A percentile compares a stretch with the other conserved stretches of the same genome.
Conservation (phyloP, 202 grass and related monocot genomes). For the Setaria italica region DNA sequence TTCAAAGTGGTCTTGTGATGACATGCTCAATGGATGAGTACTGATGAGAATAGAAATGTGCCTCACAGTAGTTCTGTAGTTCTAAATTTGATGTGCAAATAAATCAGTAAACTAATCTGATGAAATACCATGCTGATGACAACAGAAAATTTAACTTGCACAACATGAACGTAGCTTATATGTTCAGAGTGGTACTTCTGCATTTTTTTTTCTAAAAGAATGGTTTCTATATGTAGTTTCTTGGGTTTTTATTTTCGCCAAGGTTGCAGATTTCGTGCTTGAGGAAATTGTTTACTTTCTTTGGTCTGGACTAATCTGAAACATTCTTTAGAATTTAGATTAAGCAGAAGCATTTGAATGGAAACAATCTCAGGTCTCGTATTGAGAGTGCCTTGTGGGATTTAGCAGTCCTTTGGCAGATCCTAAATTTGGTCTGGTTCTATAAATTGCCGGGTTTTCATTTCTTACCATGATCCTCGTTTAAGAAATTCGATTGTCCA, state of each 20-base stretch:
- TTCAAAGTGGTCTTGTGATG: not conserved
- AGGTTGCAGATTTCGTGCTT: not conserved
- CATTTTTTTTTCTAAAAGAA: not conserved
- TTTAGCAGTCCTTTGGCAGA: not conserved
- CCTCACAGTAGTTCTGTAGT: not conserved
- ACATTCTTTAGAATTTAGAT: constrained; percentile 1
- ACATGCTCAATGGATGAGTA: not conserved
- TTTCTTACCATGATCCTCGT: not conserved
- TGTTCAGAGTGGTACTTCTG: not conserved
- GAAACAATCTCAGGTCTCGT: constrained; percentile 7
- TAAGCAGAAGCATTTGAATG: not conserved
- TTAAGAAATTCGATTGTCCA: not conserved
- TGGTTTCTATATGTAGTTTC: not conserved
- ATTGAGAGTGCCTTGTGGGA: not conserved
- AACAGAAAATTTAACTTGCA: not conserved
- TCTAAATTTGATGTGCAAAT: not conserved
- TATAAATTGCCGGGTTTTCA: not conserved
- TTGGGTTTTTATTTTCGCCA: not conserved
- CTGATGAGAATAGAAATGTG: not conserved
- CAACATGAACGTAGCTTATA: not conserved
- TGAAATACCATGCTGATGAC: constrained; percentile 6
- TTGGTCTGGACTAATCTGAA: not conserved
- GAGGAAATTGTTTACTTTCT: not conserved
- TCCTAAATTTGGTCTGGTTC: not conserved
- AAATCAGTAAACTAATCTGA: not conserved